Conservation (phyloP, 139 green algal genomes). For the Dunaliella sp. region DNA sequence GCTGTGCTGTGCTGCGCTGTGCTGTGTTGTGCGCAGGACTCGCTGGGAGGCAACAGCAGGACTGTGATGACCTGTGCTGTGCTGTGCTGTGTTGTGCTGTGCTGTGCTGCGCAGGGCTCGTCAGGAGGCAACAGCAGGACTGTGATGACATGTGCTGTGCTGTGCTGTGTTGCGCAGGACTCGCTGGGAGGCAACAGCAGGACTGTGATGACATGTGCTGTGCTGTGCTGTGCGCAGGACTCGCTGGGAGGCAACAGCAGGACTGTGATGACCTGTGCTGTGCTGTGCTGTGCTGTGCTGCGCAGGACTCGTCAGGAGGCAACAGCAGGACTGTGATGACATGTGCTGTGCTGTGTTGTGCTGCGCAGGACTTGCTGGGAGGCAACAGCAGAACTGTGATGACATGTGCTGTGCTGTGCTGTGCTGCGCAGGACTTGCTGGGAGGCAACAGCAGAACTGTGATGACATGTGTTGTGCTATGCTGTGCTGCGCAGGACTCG, state of each 20-base stretch:
- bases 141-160: too few species aligned
- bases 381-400: not conserved
- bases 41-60: too few species aligned
- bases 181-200: not conserved
- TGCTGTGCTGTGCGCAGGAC: not conserved
- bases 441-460: not conserved
- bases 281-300: not conserved
- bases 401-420: not conserved
- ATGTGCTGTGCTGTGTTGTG: too few species aligned
- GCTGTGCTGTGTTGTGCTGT: too few species aligned
- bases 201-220: not conserved
- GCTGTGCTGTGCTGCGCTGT: too few species aligned
- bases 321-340: conserved; percentile 95
- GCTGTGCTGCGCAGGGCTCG: too few species aligned
- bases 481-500: conserved; percentile 72
- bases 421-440: not conserved
- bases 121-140: too few species aligned
- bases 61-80: too few species aligned
- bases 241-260: not conserved
- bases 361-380: not conserved
- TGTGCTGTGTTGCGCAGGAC: too few species aligned
- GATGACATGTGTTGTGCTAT: not conserved
- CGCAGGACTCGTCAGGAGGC: conserved; percentile 90
- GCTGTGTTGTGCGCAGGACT: too few species aligned
- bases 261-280: not conserved